These are phyloP conservation scores for Alternaria panax DNA, from an alignment of 2,329 filamentous ascomycete genomes.

Conservation along the genomic window DNA sequence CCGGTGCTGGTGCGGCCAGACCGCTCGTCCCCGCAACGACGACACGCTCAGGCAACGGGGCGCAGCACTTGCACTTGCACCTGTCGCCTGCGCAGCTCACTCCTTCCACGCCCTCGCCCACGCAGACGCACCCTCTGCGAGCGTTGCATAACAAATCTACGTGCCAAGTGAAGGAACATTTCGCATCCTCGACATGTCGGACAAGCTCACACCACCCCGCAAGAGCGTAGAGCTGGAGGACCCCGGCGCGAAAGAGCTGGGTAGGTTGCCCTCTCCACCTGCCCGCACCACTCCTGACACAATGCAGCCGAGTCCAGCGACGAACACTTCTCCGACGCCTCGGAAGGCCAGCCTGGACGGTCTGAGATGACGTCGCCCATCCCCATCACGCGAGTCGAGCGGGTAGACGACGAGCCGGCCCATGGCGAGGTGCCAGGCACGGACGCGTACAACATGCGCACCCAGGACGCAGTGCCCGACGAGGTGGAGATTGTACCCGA, in stretches of 20 bases:
- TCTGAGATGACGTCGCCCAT: constrained; percentile 61
- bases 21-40: constrained; percentile 29
- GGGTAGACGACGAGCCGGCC: constrained; percentile 64
- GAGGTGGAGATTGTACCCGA: constrained; percentile 66
- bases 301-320: constrained; percentile 56
- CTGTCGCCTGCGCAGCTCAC: not conserved
- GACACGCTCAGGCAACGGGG: constrained; percentile 24
- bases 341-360: constrained; percentile 59
- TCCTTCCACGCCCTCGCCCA: not conserved
- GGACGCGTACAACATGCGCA: constrained; percentile 64
- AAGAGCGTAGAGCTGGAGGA: constrained; percentile 65
- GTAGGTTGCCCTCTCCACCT: constrained; percentile 49
- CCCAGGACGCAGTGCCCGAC: constrained; percentile 68
- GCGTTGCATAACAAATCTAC: not conserved
- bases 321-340: constrained; percentile 72
- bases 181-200: constrained; percentile 38
- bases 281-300: constrained; percentile 17
- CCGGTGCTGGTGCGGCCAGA: constrained; percentile 17
- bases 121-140: not conserved
- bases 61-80: constrained; percentile 24
- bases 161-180: not conserved
- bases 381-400: constrained; percentile 68
- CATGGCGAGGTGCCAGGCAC: constrained; percentile 70
- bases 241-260: constrained; percentile 63
- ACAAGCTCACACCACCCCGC: constrained; percentile 61